Base-by-base conservation (phyloP, 1,284 basidiomycete genomes). In the Apiotrichum gracile region DNA sequence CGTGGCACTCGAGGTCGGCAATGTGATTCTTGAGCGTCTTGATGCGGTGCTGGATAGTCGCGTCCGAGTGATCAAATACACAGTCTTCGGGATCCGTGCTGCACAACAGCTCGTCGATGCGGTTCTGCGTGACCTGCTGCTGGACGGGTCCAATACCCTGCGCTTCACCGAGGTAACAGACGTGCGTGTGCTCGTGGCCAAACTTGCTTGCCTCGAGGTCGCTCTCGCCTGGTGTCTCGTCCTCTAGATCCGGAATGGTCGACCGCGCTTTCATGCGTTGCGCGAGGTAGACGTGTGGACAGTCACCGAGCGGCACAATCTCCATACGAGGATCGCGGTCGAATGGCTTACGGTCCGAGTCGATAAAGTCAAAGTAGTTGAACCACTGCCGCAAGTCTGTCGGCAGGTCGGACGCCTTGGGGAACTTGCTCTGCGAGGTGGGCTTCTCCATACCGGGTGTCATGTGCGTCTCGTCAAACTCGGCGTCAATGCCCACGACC, bases 201-300 rank as follows among this genome's bases (percentile, higher is more conserved):
- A 98, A 98, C 73, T 94, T 96, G 50, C 77, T 79, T 39, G 60
- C 71, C 79, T 86, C 57, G 69, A 63, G 56, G 48, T 54, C 66
- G 29, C 39, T 49, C 8, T 34, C 33, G 31, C 31, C 40, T 5
- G 35, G n/a, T n/a, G n/a, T 29, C 24, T 49, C 55, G 21, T 58
- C 62, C 19, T 66, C 60, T 5, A 60, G 55, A 24, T 58, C 80
- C 73, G 29, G 74, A 67, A 77, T 69, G 13, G 64, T 61, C 25
- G 59, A 54, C 16, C 60, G 45, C 4, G 69, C 65, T 33, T 67
- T 67, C 29, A 71, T 64, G 43, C 83, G 82, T 69, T 85, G 85
- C 74, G 86, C 87, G 74, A 89, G 92, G 34, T 85, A 86, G 68
- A 97, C 85, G 31, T 85, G 83, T 24, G 92, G 91, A 61, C 89